These are phyloP conservation scores for Pterocarpus santalinus DNA, from an alignment of 306 rosid species.

Conservation along the genomic window DNA sequence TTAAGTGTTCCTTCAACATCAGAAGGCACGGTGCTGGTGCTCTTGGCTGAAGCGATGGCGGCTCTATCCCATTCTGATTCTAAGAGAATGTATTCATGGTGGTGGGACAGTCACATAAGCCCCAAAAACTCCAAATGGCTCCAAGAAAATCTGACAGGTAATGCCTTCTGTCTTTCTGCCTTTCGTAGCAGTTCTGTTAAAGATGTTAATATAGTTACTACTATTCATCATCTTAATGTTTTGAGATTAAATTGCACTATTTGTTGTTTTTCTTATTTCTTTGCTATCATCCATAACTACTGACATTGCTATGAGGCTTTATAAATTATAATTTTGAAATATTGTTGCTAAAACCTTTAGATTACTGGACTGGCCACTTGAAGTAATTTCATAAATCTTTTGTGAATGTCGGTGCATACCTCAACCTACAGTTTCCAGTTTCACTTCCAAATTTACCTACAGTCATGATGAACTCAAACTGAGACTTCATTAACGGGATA, in stretches of 20 bases:
- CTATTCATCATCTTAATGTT: slow-evolving; percentile 12
- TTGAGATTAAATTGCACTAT: slow-evolving; percentile 34
- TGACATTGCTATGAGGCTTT: neutral
- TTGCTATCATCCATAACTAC: slow-evolving; percentile 1
- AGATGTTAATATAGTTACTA: slow-evolving; percentile 1
- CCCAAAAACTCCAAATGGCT: slow-evolving; percentile 99
- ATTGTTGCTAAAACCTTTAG: neutral
- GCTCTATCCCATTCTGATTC: slow-evolving; percentile 67
- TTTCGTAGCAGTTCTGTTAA: slow-evolving; percentile 39
- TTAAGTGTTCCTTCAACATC: slow-evolving; percentile 35
- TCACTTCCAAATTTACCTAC: no score
- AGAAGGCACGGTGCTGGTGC: slow-evolving; percentile 52
- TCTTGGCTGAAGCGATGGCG: slow-evolving; percentile 62
- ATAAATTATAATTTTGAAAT: neutral
- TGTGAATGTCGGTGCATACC: neutral
- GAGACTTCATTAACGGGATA: no score
- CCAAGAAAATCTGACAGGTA: slow-evolving; percentile 91
- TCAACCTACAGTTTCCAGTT: neutral
- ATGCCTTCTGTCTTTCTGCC: slow-evolving; percentile 32
- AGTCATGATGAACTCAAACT: no score
- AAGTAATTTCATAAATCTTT: neutral
- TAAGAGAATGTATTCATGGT: slow-evolving; percentile 90
- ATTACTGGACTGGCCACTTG: neutral
- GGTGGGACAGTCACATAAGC: slow-evolving; percentile 99
- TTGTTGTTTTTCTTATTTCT: slow-evolving; percentile 6